Base-by-base conservation (phyloP, 768 basidiomycete species). In the Pleurotus giganteus region DNA sequence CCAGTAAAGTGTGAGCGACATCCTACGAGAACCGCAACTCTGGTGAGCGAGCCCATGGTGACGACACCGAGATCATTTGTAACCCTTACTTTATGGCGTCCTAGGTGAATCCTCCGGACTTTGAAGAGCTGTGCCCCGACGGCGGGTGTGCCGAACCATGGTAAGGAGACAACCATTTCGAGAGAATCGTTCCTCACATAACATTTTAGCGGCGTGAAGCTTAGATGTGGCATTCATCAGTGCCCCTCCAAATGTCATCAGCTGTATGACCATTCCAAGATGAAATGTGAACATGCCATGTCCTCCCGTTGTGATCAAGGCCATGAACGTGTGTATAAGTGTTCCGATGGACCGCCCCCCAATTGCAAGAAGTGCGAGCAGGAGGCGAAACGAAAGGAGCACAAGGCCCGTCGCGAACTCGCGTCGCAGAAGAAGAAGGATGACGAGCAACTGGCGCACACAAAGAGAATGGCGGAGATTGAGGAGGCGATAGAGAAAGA, bases 221-320 rank as follows among this genome's bases (percentile, higher is more conserved):
- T 89, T 1, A 72, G 61, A 6, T 88, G 86, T 58, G 73, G 74
- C 0, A 12, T 76, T 8, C 86, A 88, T 61, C 46, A 32, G 1
- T 89, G 86, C 60, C 72, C 79, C 1, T 82, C 76, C 0, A 86
- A 76, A 63, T 89, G 86, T 53, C 86, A 88, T 64, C 79, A 78
- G 52, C 54, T 81, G 11, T 63, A 58, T 44, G 79, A 80, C 57
- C 78, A 87, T 64, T 77, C 82, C 15, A 76, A 82, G 64, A 76
- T 81, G 70, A 56, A 50, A 1, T 88, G 87, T 66, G 57, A 66
- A 23, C 62, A 68, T 6, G 54, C 71, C 21, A 60, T 82, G 37
- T 53, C 58, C 0, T 58, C 47, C 1, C 70, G 66, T 28, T 89
- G 86, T 61, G 54, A 69, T 0, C 69, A 71, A 1, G 72, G 72